These are phyloP conservation scores for Didymosphaeria variabile DNA, from an alignment of 2,329 filamentous ascomycete species.

Conservation along the genomic window DNA sequence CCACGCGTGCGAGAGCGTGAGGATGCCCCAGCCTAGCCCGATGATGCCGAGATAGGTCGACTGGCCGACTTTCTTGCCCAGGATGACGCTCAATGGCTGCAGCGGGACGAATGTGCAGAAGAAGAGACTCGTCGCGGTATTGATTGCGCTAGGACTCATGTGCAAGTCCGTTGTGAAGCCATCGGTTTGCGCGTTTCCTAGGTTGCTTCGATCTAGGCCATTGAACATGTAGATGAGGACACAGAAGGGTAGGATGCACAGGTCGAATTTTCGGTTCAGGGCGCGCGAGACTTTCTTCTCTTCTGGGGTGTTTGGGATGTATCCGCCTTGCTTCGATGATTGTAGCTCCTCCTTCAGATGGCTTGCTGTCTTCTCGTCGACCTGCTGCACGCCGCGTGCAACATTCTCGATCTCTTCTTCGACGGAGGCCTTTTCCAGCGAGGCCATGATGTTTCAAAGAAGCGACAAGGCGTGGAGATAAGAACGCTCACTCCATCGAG, in stretches of 20 bases:
- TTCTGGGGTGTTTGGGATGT: constrained; percentile 12
- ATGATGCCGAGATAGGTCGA: constrained; percentile 22
- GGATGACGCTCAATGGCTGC: constrained; percentile 31
- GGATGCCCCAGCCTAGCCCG: constrained; percentile 32
- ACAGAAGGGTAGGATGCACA: constrained; percentile 31
- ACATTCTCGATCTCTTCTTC: constrained; percentile 10
- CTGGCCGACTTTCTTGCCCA: constrained; percentile 31
- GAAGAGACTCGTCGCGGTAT: constrained; percentile 36
- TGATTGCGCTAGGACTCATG: constrained; percentile 33
- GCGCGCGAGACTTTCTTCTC: constrained; percentile 16
- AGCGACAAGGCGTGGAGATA: too few species aligned
- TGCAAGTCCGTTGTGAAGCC: constrained; percentile 35
- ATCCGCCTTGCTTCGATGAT: constrained; percentile 19
- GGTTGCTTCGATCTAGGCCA: constrained; percentile 34
- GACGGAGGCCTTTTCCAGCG: constrained; percentile 4
- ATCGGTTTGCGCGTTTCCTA: constrained; percentile 40
- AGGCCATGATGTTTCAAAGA: too few species aligned
- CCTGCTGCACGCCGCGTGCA: neutral
- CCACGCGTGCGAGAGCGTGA: constrained; percentile 35
- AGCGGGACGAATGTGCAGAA: constrained; percentile 36
- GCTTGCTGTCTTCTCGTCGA: constrained; percentile 13
- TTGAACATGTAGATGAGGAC: constrained; percentile 36
- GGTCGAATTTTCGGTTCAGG: constrained; percentile 32
- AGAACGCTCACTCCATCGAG: neutral
- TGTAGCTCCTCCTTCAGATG: constrained; percentile 15